These are phyloP conservation scores for Ettlia oleoabundans DNA, from an alignment of 139 green algal species.

Conservation along the genomic window DNA sequence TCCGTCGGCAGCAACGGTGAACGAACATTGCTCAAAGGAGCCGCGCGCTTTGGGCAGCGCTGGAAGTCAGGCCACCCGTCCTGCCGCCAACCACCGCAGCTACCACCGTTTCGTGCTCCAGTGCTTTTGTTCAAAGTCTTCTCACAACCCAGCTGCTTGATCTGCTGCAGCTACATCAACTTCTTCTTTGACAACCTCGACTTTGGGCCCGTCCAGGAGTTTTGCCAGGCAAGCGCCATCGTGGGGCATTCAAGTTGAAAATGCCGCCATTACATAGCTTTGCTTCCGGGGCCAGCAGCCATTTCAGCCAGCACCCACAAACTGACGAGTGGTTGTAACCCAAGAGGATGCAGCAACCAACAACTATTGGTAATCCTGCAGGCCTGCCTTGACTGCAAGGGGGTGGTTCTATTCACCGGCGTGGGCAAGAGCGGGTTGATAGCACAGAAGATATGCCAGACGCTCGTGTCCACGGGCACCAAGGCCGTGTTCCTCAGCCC, in stretches of 20 bases:
- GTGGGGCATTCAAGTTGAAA: too few species aligned
- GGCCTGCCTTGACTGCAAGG: slow-evolving; percentile 56
- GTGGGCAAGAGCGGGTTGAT: slow-evolving; percentile 78
- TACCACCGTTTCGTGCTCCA: background rate
- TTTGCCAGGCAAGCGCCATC: slow-evolving; percentile 53
- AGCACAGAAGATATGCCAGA: slow-evolving; percentile 73
- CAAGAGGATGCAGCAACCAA: too few species aligned
- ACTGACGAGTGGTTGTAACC: too few species aligned
- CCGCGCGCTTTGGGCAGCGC: background rate
- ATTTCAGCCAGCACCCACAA: too few species aligned
- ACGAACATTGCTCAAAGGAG: background rate
- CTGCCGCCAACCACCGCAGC: background rate
- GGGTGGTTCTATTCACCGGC: slow-evolving; percentile 68
- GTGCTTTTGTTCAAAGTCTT: too few species aligned
- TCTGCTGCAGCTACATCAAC: slow-evolving; percentile 64
- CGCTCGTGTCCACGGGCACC: slow-evolving; percentile 72
- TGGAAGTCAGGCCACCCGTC: too few species aligned
- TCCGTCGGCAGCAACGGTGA: slow-evolving; percentile 27
- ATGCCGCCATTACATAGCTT: too few species aligned
- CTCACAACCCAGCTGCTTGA: too few species aligned
- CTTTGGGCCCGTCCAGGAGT: slow-evolving; percentile 49
- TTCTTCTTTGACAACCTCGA: slow-evolving; percentile 65
- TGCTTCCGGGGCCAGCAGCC: too few species aligned
- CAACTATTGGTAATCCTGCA: too few species aligned
- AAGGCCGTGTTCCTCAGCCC: slow-evolving; percentile 69